Base-by-base conservation (phyloP, 352 stramenopile genomes). In the Globisporangium middletonii region DNA sequence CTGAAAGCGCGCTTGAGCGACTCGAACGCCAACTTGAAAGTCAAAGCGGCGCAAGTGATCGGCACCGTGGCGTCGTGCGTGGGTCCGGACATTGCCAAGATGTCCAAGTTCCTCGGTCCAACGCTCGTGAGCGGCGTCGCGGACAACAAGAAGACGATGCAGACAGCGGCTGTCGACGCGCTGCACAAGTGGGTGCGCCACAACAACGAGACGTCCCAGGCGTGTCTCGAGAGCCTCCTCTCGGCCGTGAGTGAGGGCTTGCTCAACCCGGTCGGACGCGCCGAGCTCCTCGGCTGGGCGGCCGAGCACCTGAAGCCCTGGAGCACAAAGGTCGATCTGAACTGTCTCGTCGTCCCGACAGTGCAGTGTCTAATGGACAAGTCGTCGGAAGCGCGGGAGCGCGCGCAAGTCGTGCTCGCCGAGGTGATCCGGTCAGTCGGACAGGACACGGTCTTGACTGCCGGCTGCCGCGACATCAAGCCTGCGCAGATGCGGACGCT, bases 121-220 rank as follows among this genome's bases (percentile, higher is more conserved):
- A 89, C 58, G 56, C 59, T 95, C 16, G 71, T 94, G 30, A 65
- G 72, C 28, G 84, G 86, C 12, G 83, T 94, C 35, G 71, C 72
- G 3, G 86, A 95, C 65, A 95, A 95, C 70, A 95, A 95, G 65
- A 95, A 95, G 62, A 77, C 75, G 18, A 94, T 95, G 86, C 84
- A 93, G 64, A 48, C 69, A 23, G 86, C 84, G 23, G 77, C 79
- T 2, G 60, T 95, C 11, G 83, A 94, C 43, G 74, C 84, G 27
- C 63, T 95, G 30, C 75, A 93, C 57, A 90, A 87, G 56, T 95
- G 86, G 86, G 84, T 95, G 28, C 72, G 69, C 13, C 86, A 95
- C 68, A 84, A 79, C 54, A 74, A 85, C 41, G 56, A 79, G 30
- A 92, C 86, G 3, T 89, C 74, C 0, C 49, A 62, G 7, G 43